Conservation (phyloP, 2,329 filamentous ascomycete genomes). For the Coniochaeta sp. region DNA sequence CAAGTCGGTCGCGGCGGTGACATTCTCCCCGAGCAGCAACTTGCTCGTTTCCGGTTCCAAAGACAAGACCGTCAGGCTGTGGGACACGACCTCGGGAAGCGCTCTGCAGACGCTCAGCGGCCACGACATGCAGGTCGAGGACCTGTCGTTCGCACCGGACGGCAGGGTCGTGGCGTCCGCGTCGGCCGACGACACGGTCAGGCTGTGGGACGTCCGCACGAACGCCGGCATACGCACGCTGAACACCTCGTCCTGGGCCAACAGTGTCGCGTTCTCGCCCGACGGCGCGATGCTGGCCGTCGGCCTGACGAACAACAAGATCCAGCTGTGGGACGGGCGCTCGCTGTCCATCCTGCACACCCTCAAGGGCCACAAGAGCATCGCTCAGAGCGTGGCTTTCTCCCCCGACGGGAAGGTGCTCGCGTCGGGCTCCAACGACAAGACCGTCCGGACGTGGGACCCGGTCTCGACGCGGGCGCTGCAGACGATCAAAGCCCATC, state of each 20-base stretch:
- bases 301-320: neutral
- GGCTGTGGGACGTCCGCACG: conserved; percentile 4
- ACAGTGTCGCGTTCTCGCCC: neutral
- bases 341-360: neutral
- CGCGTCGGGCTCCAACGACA: neutral
- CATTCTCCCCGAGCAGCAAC: neutral
- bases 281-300: neutral
- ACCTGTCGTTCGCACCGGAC: neutral
- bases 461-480: neutral
- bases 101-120: neutral
- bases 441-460: neutral
- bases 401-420: neutral
- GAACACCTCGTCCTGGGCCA: neutral
- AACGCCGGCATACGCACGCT: neutral
- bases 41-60: conserved; percentile 4
- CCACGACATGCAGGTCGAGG: neutral
- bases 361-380: conserved; percentile 1
- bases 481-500: neutral
- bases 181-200: neutral
- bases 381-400: neutral
- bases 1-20: conserved; percentile 2
- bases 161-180: neutral
- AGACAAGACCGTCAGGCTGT: conserved; percentile 2
- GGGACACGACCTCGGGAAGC: conserved; percentile 1
- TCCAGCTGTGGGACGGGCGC: neutral